These are phyloP conservation scores for Trichaptum fuscoviolaceum DNA, from an alignment of 768 basidiomycete species.

Conservation along the genomic window DNA sequence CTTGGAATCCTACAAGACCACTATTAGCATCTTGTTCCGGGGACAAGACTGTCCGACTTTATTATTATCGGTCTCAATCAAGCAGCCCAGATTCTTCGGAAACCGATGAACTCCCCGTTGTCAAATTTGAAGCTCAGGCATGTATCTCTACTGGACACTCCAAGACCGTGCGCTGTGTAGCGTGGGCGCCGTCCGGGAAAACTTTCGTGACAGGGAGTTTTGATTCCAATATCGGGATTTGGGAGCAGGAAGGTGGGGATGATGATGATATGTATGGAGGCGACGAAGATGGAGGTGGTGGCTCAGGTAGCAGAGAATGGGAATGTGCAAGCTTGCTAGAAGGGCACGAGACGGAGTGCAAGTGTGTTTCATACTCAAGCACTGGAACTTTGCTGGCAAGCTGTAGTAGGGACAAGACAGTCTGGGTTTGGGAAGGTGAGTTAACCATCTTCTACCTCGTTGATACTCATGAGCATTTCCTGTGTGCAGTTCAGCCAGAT, in stretches of 20 bases:
- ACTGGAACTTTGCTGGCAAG: conserved; percentile 84
- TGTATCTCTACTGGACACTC: conserved; percentile 81
- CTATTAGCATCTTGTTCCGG: conserved; percentile 90
- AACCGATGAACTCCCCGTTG: conserved; percentile 18
- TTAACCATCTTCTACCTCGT: conserved; percentile 7
- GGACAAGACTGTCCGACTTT: conserved; percentile 88
- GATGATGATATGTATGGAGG: conserved; percentile 25
- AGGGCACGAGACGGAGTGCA: conserved; percentile 97
- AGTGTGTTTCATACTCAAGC: conserved; percentile 78
- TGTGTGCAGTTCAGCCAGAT: conserved; percentile 71
- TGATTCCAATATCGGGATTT: conserved; percentile 87
- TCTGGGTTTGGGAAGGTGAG: conserved; percentile 98
- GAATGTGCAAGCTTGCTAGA: conserved; percentile 84
- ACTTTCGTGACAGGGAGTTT: conserved; percentile 91
- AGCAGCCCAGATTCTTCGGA: conserved; percentile 19
- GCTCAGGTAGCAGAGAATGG: conserved; percentile 55
- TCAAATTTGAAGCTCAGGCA: conserved; percentile 47
- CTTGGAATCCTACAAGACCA: conserved; percentile 83
- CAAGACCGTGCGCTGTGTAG: conserved; percentile 80
- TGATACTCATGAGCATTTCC: background rate
- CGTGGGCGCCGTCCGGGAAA: conserved; percentile 85
- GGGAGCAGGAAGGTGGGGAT: conserved; percentile 60
- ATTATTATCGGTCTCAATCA: conserved; percentile 46
- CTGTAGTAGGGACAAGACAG: conserved; percentile 94
- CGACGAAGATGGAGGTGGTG: conserved; percentile 18